phyloP scores from a whole-genome alignment of 441 rosid genomes.

The Bruguiera hainesii region DNA sequence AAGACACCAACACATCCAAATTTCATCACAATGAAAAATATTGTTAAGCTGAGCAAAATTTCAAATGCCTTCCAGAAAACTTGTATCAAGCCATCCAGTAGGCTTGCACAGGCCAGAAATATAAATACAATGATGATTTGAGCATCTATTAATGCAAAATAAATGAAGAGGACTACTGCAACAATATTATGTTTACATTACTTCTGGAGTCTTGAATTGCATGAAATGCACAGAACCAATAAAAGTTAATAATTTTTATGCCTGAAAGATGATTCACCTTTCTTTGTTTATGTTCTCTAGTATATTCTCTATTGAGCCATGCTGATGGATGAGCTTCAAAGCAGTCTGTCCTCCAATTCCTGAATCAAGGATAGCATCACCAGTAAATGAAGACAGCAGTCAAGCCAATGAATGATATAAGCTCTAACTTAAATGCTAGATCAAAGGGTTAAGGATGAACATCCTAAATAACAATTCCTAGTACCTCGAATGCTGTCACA shows the following conservation, averaged over 20 bases:
- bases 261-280: constrained; percentile 37
- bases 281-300: constrained; percentile 84
- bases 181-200: background rate
- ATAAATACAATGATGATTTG: background rate
- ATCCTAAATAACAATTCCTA: constrained; percentile 6
- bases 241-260: background rate
- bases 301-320: constrained; percentile 82
- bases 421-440: background rate
- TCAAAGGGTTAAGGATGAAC: background rate
- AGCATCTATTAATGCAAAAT: background rate
- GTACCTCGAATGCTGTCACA: constrained; percentile 97
- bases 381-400: constrained; percentile 6
- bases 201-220: background rate
- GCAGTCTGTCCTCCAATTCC: constrained; percentile 97
- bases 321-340: constrained; percentile 90
- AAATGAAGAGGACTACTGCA: background rate
- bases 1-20: background rate
- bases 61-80: background rate
- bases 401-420: constrained; percentile 5
- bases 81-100: background rate
- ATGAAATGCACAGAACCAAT: background rate
- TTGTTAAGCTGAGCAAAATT: background rate
- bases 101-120: background rate
- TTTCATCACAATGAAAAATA: background rate
- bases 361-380: constrained; percentile 27